Evolutionary conservation across 306 rosid species (phyloP).

Genomic region (Casuarina glauca): DNA sequence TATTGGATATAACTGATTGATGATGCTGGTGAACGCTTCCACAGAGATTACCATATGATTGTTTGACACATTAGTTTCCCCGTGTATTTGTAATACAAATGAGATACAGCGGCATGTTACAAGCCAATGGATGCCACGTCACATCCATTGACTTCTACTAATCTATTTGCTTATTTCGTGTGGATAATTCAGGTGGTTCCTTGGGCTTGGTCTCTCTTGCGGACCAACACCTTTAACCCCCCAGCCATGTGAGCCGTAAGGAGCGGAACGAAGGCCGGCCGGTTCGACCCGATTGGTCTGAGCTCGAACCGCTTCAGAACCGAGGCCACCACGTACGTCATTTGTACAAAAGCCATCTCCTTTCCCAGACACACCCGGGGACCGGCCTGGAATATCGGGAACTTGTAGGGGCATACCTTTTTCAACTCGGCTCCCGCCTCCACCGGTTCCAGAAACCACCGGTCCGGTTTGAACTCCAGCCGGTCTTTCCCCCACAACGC

Average conservation of each 20-base stretch:
- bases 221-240: slow-evolving; percentile 59
- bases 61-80: slow-evolving; percentile 17
- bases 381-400: slow-evolving; percentile 87
- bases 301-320: slow-evolving; percentile 52
- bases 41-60: slow-evolving; percentile 1
- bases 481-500: slow-evolving; percentile 75
- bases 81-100: background rate
- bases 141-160: slow-evolving; percentile 20
- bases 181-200: slow-evolving; percentile 17
- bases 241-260: slow-evolving; percentile 95
- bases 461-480: slow-evolving; percentile 68
- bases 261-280: slow-evolving; percentile 75
- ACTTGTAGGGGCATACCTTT: slow-evolving; percentile 57
- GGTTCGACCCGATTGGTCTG: slow-evolving; percentile 35
- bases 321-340: slow-evolving; percentile 74
- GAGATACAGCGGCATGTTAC: slow-evolving; percentile 29
- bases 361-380: slow-evolving; percentile 90
- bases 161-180: background rate
- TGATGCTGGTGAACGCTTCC: background rate
- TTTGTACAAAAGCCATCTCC: slow-evolving; percentile 85
- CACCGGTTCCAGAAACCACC: slow-evolving; percentile 64
- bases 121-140: slow-evolving; percentile 14
- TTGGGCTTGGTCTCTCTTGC: slow-evolving; percentile 36
- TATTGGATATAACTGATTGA: slow-evolving; percentile 10
- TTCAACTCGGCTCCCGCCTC: slow-evolving; percentile 34